Conservation (phyloP, 192 early-diverging fungal genomes). For the Allomyces macrogynus region DNA sequence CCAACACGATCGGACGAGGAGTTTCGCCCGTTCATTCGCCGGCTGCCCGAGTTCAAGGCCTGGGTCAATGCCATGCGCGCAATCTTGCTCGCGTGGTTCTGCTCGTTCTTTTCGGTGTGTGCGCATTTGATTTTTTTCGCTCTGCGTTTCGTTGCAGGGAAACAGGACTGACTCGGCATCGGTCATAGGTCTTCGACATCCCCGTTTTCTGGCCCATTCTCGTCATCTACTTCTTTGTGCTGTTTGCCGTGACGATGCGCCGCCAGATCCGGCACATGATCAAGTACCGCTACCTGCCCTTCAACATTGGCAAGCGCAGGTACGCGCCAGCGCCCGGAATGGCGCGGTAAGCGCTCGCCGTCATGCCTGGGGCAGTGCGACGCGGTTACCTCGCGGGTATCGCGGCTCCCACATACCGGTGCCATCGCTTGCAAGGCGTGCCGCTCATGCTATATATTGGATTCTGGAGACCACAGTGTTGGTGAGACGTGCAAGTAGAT, state of each 20-base stretch:
- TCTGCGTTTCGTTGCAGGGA: background rate
- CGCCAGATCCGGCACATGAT: constrained; percentile 96
- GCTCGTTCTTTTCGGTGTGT: constrained; percentile 39
- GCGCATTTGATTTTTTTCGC: background rate
- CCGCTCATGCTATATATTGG: too few relatives aligned
- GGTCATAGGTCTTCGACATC: constrained; percentile 54
- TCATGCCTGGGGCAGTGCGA: too few relatives aligned
- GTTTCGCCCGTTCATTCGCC: constrained; percentile 87
- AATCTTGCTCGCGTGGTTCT: constrained; percentile 57
- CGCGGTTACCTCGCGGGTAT: too few relatives aligned
- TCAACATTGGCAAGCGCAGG: constrained; percentile 57
- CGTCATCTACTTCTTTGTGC: constrained; percentile 81
- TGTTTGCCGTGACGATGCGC: constrained; percentile 89
- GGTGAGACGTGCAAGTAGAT: too few relatives aligned
- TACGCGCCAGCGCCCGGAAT: constrained; percentile 17
- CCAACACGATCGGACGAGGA: constrained; percentile 81
- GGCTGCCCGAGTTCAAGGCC: constrained; percentile 97
- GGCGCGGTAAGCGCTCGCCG: too few relatives aligned
- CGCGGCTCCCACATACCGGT: too few relatives aligned
- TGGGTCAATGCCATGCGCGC: constrained; percentile 69
- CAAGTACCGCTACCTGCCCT: constrained; percentile 76
- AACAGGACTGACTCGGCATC: too few relatives aligned
- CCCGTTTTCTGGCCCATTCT: constrained; percentile 99
- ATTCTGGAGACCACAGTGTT: too few relatives aligned
- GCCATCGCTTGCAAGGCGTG: too few relatives aligned